Evolutionary conservation across 2,329 filamentous ascomycete species (phyloP).

Genomic region (Chaetoscypha palmicola): DNA sequence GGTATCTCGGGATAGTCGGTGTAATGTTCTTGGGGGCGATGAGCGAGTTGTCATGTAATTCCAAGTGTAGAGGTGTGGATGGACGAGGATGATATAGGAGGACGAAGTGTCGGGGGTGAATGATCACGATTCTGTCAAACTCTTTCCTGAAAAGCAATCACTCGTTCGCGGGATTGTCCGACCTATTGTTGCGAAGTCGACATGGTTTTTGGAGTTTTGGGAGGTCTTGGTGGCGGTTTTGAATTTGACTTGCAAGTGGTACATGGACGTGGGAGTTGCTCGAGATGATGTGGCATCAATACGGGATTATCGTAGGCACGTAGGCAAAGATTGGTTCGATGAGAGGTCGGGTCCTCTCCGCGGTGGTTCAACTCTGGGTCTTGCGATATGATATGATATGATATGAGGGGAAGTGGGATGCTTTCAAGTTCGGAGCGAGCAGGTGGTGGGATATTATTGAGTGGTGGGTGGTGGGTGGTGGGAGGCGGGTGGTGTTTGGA

Average conservation of each 20-base stretch:
- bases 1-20: not conserved
- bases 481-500: no score
- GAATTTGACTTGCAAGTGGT: slow-evolving; percentile 10
- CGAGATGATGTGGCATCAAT: no score
- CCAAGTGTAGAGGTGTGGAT: not conserved
- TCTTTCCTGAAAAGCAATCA: slow-evolving; percentile 9
- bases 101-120: slow-evolving; percentile 2
- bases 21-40: not conserved
- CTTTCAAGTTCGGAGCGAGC: no score
- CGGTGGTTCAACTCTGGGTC: no score
- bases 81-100: slow-evolving; percentile 4
- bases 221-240: slow-evolving; percentile 8
- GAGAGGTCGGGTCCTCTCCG: no score
- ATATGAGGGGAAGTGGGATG: no score
- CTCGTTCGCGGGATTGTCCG: slow-evolving; percentile 11
- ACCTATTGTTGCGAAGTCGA: slow-evolving; percentile 8
- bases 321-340: no score
- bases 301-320: no score
- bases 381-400: no score
- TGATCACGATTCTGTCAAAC: slow-evolving; percentile 1
- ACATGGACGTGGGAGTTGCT: slow-evolving; percentile 15
- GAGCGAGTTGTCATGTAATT: not conserved
- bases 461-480: no score
- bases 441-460: no score
- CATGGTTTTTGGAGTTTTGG: slow-evolving; percentile 12